These are phyloP conservation scores for Petasospora fabianii DNA, from an alignment of 1,139 yeast species.

Conservation along the genomic window DNA sequence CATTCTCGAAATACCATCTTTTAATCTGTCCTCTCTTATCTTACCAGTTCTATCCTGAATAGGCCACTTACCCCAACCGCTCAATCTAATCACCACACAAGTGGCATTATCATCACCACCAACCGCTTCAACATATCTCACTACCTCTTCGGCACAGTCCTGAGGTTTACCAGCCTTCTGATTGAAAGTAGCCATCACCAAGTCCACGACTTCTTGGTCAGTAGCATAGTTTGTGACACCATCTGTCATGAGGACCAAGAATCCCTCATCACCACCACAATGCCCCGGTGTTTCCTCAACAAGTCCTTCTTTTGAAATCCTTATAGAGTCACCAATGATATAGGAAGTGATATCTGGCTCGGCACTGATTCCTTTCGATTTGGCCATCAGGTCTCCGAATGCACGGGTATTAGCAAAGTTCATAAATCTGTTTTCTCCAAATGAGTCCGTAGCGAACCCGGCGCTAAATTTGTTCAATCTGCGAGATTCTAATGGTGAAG, in stretches of 20 bases:
- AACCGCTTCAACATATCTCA: constrained; percentile 76
- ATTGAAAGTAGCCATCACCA: constrained; percentile 73
- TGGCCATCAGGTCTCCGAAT: constrained; percentile 83
- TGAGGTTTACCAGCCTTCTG: constrained; percentile 77
- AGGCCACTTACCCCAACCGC: constrained; percentile 97
- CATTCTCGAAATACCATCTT: constrained; percentile 43
- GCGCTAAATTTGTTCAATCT: constrained; percentile 70
- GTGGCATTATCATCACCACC: constrained; percentile 97
- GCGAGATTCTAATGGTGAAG: constrained; percentile 71
- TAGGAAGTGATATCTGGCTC: constrained; percentile 84
- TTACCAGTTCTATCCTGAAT: constrained; percentile 76
- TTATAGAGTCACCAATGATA: constrained; percentile 52
- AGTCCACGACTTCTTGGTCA: constrained; percentile 90
- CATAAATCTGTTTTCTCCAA: constrained; percentile 82
- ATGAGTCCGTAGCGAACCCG: constrained; percentile 79
- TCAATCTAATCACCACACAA: constrained; percentile 70
- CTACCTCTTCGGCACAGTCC: constrained; percentile 77
- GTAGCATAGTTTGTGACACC: constrained; percentile 79
- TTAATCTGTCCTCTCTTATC: constrained; percentile 69
- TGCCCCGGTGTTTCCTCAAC: constrained; percentile 31
- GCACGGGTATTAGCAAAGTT: constrained; percentile 88
- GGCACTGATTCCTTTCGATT: constrained; percentile 80
- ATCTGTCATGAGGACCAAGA: constrained; percentile 74
- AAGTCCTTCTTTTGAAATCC: constrained; percentile 24
- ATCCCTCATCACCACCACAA: constrained; percentile 73